Conservation (phyloP, 2,329 filamentous ascomycete genomes). For the Knoxdaviesia proteae region DNA sequence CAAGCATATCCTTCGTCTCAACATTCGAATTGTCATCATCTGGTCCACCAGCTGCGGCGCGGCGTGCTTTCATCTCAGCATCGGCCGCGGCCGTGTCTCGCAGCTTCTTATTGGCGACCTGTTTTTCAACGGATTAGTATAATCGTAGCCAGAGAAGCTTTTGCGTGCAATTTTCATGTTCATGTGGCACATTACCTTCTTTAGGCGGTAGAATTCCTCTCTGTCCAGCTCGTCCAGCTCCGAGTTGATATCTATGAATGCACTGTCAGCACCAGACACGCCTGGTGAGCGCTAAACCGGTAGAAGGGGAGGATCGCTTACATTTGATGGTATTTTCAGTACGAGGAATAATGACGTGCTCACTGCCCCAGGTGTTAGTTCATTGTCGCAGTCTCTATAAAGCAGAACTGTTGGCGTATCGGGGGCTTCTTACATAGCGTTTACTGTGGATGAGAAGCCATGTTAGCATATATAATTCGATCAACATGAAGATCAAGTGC, state of each 20-base stretch:
- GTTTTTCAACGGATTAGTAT: neutral
- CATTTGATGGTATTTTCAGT: constrained; percentile 99
- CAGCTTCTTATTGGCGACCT: constrained; percentile 66
- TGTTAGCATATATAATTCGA: constrained; percentile 5
- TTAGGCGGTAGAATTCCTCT: constrained; percentile 94
- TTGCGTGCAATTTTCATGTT: too few relatives aligned
- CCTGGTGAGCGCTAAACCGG: neutral
- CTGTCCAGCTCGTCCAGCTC: constrained; percentile 93
- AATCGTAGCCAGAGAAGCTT: too few relatives aligned
- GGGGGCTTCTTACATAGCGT: constrained; percentile 51
- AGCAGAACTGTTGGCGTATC: constrained; percentile 6
- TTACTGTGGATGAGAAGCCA: constrained; percentile 33
- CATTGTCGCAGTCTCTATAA: constrained; percentile 26
- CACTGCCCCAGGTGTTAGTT: constrained; percentile 28
- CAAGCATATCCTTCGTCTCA: constrained; percentile 44
- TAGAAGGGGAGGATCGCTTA: constrained; percentile 14
- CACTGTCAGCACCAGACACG: constrained; percentile 1
- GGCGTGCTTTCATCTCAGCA: constrained; percentile 56
- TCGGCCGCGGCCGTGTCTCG: constrained; percentile 52
- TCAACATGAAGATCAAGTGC: neutral
- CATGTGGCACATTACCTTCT: constrained; percentile 37
- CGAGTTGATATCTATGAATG: constrained; percentile 67
- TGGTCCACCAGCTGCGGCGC: constrained; percentile 22
- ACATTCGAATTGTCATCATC: constrained; percentile 4
- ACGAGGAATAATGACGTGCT: constrained; percentile 89